These are phyloP conservation scores for Debaryomyces tyrocola DNA, from an alignment of 805 yeast species.

Conservation along the genomic window DNA sequence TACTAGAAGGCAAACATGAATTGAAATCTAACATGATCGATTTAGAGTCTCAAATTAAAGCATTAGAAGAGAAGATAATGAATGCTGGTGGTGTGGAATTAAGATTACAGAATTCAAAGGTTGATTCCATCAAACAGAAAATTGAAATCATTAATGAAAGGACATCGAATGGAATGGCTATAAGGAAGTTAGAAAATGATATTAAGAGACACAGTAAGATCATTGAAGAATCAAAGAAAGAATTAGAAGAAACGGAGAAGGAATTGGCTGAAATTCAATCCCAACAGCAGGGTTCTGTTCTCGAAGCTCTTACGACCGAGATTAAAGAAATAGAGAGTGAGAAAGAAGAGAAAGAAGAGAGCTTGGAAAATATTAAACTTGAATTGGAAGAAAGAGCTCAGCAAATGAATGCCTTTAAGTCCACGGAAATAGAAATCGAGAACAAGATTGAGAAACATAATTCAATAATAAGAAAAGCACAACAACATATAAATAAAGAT, in stretches of 20 bases:
- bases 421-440: slow-evolving; percentile 65
- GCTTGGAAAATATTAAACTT: slow-evolving; percentile 33
- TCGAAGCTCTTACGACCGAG: slow-evolving; percentile 23
- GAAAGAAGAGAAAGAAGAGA: slow-evolving; percentile 40
- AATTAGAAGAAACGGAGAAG: slow-evolving; percentile 30
- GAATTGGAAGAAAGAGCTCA: slow-evolving; percentile 37
- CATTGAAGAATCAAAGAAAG: slow-evolving; percentile 46
- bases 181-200: slow-evolving; percentile 65
- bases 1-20: slow-evolving; percentile 16
- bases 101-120: slow-evolving; percentile 76
- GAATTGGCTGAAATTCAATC: slow-evolving; percentile 22
- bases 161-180: slow-evolving; percentile 53
- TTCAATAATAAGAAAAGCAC: slow-evolving; percentile 33
- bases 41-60: slow-evolving; percentile 55
- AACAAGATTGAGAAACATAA: slow-evolving; percentile 62
- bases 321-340: slow-evolving; percentile 33
- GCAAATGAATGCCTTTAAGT: slow-evolving; percentile 56
- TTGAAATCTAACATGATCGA: slow-evolving; percentile 57
- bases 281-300: slow-evolving; percentile 19
- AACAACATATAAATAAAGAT: slow-evolving; percentile 38
- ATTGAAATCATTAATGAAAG: slow-evolving; percentile 60
- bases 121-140: slow-evolving; percentile 69
- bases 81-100: slow-evolving; percentile 88
- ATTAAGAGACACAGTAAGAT: slow-evolving; percentile 53
- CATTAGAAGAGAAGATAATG: slow-evolving; percentile 75